Percentiles rank a stretch among this genome's conserved stretches.
Conservation (phyloP, 129 eudicot genomes). For the Helichrysum umbraculigerum region DNA sequence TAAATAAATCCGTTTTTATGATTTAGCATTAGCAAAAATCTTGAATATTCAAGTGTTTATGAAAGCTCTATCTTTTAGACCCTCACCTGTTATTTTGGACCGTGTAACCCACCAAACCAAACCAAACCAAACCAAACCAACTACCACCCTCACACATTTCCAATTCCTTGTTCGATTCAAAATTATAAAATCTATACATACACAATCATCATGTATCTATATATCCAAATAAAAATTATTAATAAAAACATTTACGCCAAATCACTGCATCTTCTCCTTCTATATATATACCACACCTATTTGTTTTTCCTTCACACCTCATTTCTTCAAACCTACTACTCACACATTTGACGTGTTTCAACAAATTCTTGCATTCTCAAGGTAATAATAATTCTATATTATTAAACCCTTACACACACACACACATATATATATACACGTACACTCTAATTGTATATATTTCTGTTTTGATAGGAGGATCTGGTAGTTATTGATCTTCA, state of each 20-base stretch:
- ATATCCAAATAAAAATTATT: neutral
- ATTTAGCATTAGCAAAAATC: too few species aligned
- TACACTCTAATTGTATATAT: neutral
- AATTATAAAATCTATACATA: neutral
- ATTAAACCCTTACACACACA: conserved; percentile 8
- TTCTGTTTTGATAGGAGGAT: neutral
- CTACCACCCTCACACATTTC: too few species aligned
- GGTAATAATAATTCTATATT: neutral
- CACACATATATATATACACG: too few species aligned
- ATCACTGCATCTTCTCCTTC: neutral
- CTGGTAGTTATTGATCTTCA: neutral
- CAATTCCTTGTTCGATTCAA: neutral
- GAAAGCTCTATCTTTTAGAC: neutral
- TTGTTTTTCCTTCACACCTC: conserved; percentile 28
- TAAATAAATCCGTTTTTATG: too few species aligned
- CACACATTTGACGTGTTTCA: conserved; percentile 37
- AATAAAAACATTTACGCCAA: neutral
- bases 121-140: neutral
- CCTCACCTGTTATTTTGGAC: neutral
- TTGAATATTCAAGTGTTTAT: too few species aligned
- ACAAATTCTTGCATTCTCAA: conserved; percentile 33
- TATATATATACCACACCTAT: conserved; percentile 26
- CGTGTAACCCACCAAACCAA: neutral
- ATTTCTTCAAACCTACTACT: conserved; percentile 5
- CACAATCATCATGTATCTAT: neutral